These are phyloP conservation scores for Wallacemonas collosoma DNA, from an alignment of 208 protist genomes.

Conservation along the genomic window DNA sequence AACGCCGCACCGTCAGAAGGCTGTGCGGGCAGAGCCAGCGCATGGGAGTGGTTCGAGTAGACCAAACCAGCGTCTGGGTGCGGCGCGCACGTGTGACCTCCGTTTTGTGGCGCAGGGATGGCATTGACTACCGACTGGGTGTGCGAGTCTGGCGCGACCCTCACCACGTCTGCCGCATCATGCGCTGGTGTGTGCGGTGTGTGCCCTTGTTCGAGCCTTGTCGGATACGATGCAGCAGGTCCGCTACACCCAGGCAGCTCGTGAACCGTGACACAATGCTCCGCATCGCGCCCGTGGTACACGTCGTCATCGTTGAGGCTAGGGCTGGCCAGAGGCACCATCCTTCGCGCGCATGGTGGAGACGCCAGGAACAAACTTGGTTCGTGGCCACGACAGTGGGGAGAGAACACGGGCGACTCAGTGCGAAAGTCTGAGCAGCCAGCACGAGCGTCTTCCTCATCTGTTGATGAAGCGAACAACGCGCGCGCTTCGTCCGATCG, in stretches of 20 bases:
- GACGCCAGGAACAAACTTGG: too few relatives aligned
- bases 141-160: neutral
- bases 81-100: neutral
- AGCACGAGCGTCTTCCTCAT: too few relatives aligned
- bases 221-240: neutral
- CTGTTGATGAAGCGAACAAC: too few relatives aligned
- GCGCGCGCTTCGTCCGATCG: too few relatives aligned
- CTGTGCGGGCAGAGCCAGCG: neutral
- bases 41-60: neutral
- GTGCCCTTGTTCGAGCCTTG: too few relatives aligned
- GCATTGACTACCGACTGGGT: neutral
- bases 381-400: too few relatives aligned
- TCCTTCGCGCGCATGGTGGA: too few relatives aligned
- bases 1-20: too few relatives aligned
- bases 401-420: too few relatives aligned
- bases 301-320: constrained; percentile 1
- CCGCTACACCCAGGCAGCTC: neutral
- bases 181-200: too few relatives aligned
- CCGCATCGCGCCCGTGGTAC: neutral
- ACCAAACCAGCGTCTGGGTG: neutral
- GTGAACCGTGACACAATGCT: constrained; percentile 11
- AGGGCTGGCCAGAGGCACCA: neutral
- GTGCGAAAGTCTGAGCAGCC: too few relatives aligned
- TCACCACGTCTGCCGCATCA: neutral
- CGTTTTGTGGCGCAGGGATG: too few relatives aligned